A percentile compares a stretch with the other conserved stretches of the same genome.
phyloP scores from a whole-genome alignment of 805 yeast species.

The Nematodospora valgi region DNA sequence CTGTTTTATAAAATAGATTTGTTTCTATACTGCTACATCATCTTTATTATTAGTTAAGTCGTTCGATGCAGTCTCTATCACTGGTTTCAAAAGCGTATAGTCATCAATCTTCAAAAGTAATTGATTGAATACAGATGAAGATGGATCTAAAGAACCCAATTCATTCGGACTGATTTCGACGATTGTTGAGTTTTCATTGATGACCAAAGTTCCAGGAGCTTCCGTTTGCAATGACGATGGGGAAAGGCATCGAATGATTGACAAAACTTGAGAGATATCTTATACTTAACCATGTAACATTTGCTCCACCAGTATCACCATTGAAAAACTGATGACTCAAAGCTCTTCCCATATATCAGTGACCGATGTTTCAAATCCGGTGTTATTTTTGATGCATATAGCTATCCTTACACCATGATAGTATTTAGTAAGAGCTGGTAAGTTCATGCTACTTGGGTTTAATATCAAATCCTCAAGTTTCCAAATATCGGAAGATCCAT shows the following conservation, averaged over 20 bases:
- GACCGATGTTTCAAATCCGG: constrained; percentile 34
- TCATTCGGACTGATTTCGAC: constrained; percentile 39
- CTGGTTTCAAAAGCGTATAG: constrained; percentile 17
- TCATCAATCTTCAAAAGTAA: constrained; percentile 44
- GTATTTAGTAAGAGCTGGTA: constrained; percentile 60
- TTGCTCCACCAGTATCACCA: constrained; percentile 24
- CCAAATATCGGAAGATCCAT: constrained; percentile 27
- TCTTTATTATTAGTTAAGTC: constrained; percentile 46
- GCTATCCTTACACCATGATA: constrained; percentile 28
- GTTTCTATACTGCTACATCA: constrained; percentile 49
- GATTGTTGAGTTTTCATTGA: constrained; percentile 35
- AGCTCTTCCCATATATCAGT: constrained; percentile 44
- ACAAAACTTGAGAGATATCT: constrained; percentile 21
- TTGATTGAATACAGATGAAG: constrained; percentile 76
- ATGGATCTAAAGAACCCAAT: constrained; percentile 88
- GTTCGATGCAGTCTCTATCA: constrained; percentile 21
- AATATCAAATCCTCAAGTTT: constrained; percentile 62
- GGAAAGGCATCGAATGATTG: constrained; percentile 36
- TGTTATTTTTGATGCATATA: constrained; percentile 29
- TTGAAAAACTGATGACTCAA: constrained; percentile 38
- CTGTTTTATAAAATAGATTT: constrained; percentile 54
- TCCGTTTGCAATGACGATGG: constrained; percentile 37
- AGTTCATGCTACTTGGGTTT: constrained; percentile 58
- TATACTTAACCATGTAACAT: constrained; percentile 30
- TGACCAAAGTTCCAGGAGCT: constrained; percentile 28